Evolutionary conservation across 495 filamentous ascomycete genomes (phyloP), one percentile per base, ranked within the genome.

Genomic region (Penicillium samsonianum): DNA sequence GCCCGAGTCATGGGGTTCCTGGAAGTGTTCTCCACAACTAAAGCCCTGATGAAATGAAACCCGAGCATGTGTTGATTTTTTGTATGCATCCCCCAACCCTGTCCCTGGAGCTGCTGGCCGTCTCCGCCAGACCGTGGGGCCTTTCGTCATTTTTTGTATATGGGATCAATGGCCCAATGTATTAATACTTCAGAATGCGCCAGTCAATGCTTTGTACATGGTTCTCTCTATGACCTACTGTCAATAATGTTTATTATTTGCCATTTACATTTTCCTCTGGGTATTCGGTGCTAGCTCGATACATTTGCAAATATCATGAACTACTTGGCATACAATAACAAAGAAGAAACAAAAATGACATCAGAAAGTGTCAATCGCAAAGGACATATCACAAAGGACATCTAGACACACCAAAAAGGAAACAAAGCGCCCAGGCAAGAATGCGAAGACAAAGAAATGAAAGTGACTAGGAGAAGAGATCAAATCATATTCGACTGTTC

Each of bases 1-100:
- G 72, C n/a, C 65, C 67, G 8, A 76, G 70, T 40, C 74, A 77
- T 37, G 69, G 68, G 5, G 73, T 77, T 17, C 60, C 74, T 26
- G 70, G 71, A 58, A 76, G 73, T 57, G 74, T 77, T 30, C 61
- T 77, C n/a, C 73, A 73, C 57, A 69, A 64, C 19, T 64, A 31
- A 63, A 53, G 48, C 43, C 48, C 40, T 44, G 52, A 68, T 61
- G 50, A 60, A 58, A 46, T 51, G 57, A 58, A 47, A 14, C 23
- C 38, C 22, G 50, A 53, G 52, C 19, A 61, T 50, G 45, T 55
- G 51, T 50, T 53, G 37, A 53, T 42, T 61, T 51, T 61, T 50
- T 48, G 53, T 43, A 55, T 64, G 59, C 62, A 65, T 65, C 40
- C 33, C 53, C 35, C 49, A 25, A 38, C 20, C 35, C 49, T 40